These are phyloP conservation scores for Candida qinlingensis DNA, from an alignment of 805 yeast species.

Conservation along the genomic window DNA sequence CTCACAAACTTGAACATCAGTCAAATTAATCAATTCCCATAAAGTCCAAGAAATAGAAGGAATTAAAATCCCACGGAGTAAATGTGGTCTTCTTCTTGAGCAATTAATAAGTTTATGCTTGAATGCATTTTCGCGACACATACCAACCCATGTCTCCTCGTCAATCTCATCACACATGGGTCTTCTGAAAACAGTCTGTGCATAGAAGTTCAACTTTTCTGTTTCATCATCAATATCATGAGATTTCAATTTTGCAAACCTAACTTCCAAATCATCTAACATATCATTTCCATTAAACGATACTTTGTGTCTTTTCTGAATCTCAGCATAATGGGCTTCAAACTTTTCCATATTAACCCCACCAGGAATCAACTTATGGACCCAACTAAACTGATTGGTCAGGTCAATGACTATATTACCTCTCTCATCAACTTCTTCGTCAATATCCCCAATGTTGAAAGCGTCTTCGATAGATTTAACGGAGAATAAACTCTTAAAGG, in stretches of 20 bases:
- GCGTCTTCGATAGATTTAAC: not conserved
- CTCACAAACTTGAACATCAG: not conserved
- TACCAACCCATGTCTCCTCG: slow-evolving; percentile 1
- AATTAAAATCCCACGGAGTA: not conserved
- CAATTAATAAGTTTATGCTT: slow-evolving; percentile 4
- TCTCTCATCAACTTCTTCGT: not conserved
- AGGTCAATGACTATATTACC: not conserved
- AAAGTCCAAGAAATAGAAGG: not conserved
- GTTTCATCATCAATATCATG: not conserved
- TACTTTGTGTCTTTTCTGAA: not conserved
- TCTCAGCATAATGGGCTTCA: not conserved
- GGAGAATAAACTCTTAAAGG: not conserved
- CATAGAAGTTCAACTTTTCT: not conserved
- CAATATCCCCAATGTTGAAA: not conserved
- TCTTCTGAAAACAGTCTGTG: not conserved
- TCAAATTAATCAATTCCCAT: not conserved
- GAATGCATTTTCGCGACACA: slow-evolving; percentile 5
- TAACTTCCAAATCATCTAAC: too few species aligned
- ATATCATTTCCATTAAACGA: too few species aligned
- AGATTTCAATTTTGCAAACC: not conserved
- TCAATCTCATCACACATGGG: slow-evolving; percentile 5
- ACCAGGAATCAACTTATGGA: not conserved
- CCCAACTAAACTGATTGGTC: not conserved
- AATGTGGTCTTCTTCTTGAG: not conserved
- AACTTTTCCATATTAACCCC: not conserved